Conservation (phyloP, 805 yeast species). For the Saccharomycopsis fermentans region DNA sequence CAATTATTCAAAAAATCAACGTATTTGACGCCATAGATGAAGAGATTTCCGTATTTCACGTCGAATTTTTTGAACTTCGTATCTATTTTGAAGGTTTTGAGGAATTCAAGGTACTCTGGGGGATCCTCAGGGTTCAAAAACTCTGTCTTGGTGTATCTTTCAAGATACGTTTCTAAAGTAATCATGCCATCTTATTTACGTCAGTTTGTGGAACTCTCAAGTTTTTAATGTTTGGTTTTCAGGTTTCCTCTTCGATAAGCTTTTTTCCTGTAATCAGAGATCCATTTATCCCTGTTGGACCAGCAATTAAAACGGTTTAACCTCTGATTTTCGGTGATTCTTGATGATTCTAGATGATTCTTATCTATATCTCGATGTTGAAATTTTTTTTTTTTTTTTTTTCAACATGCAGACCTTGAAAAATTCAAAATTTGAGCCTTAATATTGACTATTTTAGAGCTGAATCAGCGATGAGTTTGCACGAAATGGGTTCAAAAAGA, state of each 20-base stretch:
- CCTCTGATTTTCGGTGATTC: no score
- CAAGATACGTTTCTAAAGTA: not conserved
- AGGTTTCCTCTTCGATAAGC: no score
- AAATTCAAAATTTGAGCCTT: not conserved
- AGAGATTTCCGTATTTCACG: not conserved
- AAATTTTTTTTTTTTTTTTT: no score
- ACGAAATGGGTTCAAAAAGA: not conserved
- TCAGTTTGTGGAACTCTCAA: no score
- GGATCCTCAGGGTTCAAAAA: constrained; percentile 1
- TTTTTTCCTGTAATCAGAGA: no score
- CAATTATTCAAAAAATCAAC: constrained; percentile 2
- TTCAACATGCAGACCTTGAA: not conserved
- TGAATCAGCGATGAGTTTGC: not conserved
- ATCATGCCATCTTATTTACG: not conserved
- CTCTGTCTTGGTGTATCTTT: not conserved
- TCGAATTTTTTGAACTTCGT: not conserved
- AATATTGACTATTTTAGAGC: not conserved
- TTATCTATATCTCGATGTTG: no score
- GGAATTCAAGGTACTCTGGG: constrained; percentile 4
- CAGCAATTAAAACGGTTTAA: no score
- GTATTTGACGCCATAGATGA: not conserved
- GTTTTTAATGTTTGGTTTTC: no score
- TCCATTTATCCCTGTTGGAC: no score
- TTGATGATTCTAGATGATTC: no score
- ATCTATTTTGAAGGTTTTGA: not conserved